These are phyloP conservation scores for Sherardia arvensis DNA, from an alignment of 257 asterid species.

Conservation along the genomic window DNA sequence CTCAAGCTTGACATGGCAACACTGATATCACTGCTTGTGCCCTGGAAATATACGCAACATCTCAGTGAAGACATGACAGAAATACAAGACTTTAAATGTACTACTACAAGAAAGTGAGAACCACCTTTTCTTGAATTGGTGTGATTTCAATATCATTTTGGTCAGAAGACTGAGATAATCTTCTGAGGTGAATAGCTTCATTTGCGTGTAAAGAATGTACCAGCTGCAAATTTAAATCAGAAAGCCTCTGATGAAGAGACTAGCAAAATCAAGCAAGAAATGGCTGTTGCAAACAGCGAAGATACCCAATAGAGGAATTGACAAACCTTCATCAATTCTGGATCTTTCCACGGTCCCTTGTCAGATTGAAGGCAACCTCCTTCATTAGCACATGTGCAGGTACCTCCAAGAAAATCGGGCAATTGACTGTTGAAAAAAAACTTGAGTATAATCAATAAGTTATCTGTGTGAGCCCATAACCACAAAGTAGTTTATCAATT, in stretches of 20 bases:
- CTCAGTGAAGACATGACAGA: conserved; percentile 1
- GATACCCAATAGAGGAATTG: conserved; percentile 4
- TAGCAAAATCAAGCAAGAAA: background rate
- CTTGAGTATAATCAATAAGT: conserved; percentile 2
- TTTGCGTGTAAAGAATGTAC: conserved; percentile 50
- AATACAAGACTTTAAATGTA: conserved; percentile 7
- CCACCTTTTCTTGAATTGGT: conserved; percentile 45
- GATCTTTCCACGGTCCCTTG: conserved; percentile 92
- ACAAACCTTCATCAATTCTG: conserved; percentile 73
- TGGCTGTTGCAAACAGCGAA: background rate
- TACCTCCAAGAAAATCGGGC: conserved; percentile 97
- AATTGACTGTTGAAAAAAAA: conserved; percentile 59
- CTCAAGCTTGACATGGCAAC: conserved; percentile 24
- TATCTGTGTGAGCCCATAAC: background rate
- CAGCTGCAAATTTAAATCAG: conserved; percentile 57
- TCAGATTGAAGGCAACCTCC: conserved; percentile 91
- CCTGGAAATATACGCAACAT: conserved; percentile 27
- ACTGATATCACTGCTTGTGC: conserved; percentile 22
- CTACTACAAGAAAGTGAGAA: background rate
- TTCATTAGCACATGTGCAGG: conserved; percentile 69
- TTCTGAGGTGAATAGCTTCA: conserved; percentile 40
- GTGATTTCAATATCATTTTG: conserved; percentile 48
- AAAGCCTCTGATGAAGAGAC: conserved; percentile 13
- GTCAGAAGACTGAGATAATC: conserved; percentile 37
- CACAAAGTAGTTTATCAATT: conserved; percentile 7